These are phyloP conservation scores for Microbotryomycetes sp. DNA, from an alignment of 1,284 basidiomycete genomes.

Conservation along the genomic window DNA sequence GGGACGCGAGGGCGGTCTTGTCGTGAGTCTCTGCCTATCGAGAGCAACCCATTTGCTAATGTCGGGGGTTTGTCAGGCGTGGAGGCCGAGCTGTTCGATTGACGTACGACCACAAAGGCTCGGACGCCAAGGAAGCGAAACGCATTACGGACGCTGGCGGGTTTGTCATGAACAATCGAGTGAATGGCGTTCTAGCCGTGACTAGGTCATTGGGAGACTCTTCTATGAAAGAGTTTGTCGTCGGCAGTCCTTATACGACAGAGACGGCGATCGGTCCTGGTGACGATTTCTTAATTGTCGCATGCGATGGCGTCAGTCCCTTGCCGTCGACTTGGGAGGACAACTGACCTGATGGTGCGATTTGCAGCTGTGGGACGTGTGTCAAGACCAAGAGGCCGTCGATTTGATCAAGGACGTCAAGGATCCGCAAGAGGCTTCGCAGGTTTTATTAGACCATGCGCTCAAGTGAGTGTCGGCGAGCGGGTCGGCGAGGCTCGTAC, in stretches of 20 bases:
- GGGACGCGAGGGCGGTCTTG: constrained; percentile 81
- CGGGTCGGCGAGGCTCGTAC: background rate
- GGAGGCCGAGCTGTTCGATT: constrained; percentile 82
- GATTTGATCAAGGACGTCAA: constrained; percentile 56
- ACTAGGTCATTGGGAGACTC: constrained; percentile 94
- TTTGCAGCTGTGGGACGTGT: constrained; percentile 77
- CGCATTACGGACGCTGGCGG: constrained; percentile 96
- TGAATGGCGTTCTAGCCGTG: constrained; percentile 64
- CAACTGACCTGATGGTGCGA: background rate
- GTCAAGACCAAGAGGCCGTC: constrained; percentile 83
- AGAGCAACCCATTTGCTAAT: background rate
- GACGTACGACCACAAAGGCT: constrained; percentile 98
- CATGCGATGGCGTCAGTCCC: constrained; percentile 69
- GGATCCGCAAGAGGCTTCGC: constrained; percentile 80
- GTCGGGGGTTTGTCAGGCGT: constrained; percentile 44
- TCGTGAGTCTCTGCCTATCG: constrained; percentile 14
- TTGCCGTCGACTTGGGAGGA: background rate
- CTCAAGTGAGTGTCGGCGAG: constrained; percentile 42
- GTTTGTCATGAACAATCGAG: constrained; percentile 96
- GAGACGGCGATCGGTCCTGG: constrained; percentile 76
- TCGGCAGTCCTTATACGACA: constrained; percentile 95
- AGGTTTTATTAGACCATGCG: constrained; percentile 74
- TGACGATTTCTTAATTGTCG: constrained; percentile 84
- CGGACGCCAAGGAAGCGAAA: constrained; percentile 93
- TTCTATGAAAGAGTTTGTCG: constrained; percentile 99